Conservation (phyloP, 306 rosid genomes). For the Carpinus fangiana region DNA sequence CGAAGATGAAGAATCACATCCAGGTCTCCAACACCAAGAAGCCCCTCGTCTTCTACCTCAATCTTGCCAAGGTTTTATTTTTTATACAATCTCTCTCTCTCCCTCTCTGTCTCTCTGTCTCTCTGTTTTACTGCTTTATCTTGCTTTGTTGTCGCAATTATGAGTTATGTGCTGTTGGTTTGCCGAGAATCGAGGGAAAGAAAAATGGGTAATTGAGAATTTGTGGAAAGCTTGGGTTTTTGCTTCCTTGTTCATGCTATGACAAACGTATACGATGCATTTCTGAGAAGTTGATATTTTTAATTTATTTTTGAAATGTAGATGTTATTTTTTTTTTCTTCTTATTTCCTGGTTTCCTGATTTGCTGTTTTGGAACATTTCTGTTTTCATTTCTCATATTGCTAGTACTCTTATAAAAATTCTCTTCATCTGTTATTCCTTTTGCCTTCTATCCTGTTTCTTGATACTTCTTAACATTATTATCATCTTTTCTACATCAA, state of each 20-base stretch:
- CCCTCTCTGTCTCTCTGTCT: too few relatives aligned
- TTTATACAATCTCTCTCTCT: background rate
- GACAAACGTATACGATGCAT: slow-evolving; percentile 30
- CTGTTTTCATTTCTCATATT: slow-evolving; percentile 27
- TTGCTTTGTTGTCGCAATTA: background rate
- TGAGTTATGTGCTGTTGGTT: background rate
- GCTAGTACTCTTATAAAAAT: background rate
- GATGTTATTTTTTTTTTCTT: background rate
- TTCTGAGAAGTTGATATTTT: background rate
- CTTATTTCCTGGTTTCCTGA: slow-evolving; percentile 12
- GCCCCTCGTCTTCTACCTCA: slow-evolving; percentile 68
- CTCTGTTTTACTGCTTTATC: background rate
- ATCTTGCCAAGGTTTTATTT: slow-evolving; percentile 62
- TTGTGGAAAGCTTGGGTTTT: background rate
- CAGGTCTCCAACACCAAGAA: slow-evolving; percentile 68
- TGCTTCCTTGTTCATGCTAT: background rate
- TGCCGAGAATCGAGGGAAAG: slow-evolving; percentile 5
- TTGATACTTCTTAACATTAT: slow-evolving; percentile 26
- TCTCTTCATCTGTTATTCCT: background rate
- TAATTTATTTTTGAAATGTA: background rate
- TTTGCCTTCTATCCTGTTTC: slow-evolving; percentile 11
- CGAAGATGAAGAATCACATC: slow-evolving; percentile 44
- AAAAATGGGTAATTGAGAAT: background rate
- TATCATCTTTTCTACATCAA: slow-evolving; percentile 63
- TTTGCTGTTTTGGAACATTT: slow-evolving; percentile 17